phyloP scores from a whole-genome alignment of 257 asterid genomes.

The Ophiorrhiza pumila region DNA sequence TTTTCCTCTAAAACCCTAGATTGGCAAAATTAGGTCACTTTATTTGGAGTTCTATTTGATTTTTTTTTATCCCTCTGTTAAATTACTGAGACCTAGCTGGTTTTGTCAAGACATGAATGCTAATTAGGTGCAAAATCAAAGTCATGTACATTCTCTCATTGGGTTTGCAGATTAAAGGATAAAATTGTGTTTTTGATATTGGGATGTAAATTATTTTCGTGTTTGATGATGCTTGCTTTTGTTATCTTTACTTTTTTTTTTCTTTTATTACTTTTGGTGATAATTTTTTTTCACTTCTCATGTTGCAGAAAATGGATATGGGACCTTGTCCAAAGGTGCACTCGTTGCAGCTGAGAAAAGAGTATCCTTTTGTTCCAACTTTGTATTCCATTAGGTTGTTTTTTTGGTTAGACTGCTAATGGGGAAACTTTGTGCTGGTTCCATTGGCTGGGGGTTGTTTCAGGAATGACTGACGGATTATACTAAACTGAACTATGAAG shows the following conservation, averaged over 20 bases:
- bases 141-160: background rate
- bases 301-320: slow-evolving; percentile 84
- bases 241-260: background rate
- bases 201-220: background rate
- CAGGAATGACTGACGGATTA: background rate
- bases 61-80: background rate
- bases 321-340: slow-evolving; percentile 96
- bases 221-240: background rate
- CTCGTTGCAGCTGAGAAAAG: slow-evolving; percentile 85
- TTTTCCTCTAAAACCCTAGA: background rate
- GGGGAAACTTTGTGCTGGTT: background rate
- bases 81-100: background rate
- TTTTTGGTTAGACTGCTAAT: background rate
- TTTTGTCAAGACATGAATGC: background rate
- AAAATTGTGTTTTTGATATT: background rate
- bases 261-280: background rate
- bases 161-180: background rate
- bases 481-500: background rate
- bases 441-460: background rate
- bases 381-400: background rate
- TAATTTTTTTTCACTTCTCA: too few species aligned
- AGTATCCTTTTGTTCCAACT: slow-evolving; percentile 57
- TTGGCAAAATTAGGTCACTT: background rate
- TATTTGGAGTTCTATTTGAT: background rate
- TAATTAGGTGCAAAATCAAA: background rate